A percentile compares a stretch with the other conserved stretches of the same genome.
Conservation (phyloP, 768 basidiomycete genomes). For the Panaeolus papilionaceus region DNA sequence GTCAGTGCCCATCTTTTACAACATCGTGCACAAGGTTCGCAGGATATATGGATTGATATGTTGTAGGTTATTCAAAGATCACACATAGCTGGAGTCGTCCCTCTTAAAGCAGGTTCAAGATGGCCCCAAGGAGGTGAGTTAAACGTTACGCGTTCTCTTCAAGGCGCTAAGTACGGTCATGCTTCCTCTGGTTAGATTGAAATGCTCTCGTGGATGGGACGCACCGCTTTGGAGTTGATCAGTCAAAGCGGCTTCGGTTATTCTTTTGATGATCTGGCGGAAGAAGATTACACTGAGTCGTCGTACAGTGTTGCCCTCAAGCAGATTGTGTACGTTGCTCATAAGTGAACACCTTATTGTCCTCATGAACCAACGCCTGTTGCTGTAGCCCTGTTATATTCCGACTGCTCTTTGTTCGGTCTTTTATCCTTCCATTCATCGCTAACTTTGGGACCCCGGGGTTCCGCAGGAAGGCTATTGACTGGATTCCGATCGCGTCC, state of each 20-base stretch:
- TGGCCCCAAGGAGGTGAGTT: slow-evolving; percentile 16
- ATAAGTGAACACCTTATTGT: background rate
- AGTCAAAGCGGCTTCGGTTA: slow-evolving; percentile 43
- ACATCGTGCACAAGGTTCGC: slow-evolving; percentile 13
- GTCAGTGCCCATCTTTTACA: slow-evolving; percentile 17
- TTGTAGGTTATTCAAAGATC: background rate
- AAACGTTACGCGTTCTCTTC: too few species aligned
- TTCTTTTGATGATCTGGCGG: slow-evolving; percentile 38
- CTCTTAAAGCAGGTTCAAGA: slow-evolving; percentile 7
- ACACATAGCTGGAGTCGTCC: background rate
- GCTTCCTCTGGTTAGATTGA: slow-evolving; percentile 26
- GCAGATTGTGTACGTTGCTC: slow-evolving; percentile 22
- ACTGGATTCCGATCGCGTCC: slow-evolving; percentile 34
- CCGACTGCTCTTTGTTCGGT: slow-evolving; percentile 22
- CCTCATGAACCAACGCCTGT: background rate
- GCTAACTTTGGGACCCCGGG: slow-evolving; percentile 29
- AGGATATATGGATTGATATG: background rate
- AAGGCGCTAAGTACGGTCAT: too few species aligned
- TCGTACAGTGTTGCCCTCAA: slow-evolving; percentile 26
- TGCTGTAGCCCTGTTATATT: slow-evolving; percentile 24
- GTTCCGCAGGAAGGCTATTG: slow-evolving; percentile 38
- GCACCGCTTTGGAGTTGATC: slow-evolving; percentile 44
- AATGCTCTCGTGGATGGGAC: slow-evolving; percentile 39
- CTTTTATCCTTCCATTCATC: slow-evolving; percentile 18
- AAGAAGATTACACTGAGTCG: slow-evolving; percentile 22